Evolutionary conservation across 352 stramenopile genomes (phyloP), one percentile per base, ranked within the genome.

Genomic region (Pythium aristosporum): DNA sequence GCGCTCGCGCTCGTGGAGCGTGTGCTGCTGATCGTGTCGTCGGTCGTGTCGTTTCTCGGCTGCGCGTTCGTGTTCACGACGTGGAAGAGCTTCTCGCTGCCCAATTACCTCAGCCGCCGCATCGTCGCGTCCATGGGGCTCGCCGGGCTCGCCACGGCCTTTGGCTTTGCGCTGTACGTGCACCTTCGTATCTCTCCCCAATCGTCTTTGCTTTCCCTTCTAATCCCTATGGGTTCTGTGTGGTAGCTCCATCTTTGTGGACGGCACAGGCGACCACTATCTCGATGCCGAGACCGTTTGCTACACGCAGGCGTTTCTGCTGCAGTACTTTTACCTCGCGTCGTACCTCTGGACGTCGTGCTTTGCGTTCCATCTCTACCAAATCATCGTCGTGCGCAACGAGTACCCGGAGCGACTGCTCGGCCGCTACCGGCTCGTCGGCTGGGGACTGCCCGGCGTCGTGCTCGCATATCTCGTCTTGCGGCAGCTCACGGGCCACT

Each of bases 281-380:
- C 55, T 68, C 56, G 61, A 68, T 8, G 68, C 79, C 30, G 81
- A 87, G 49, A 66, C 67, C 15, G 57, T 82, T 32, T 92, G 83
- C 72, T 92, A 89, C 59, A 58, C 76, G 20, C 84, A 92, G 67
- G 84, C 81, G 15, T 63, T 89, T 58, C 64, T 74, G 43, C 70
- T 94, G 42, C 83, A 91, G 68, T 94, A 91, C 63, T 92, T 90
- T 51, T 89, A 89, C 64, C 65, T 94, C 30, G 80, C 86, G 43
- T 92, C 82, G 36, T 93, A 91, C 59, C 67, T 94, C 54, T 94
- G 86, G 86, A 94, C 86, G 0, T 75, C 72, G 2, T 94, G 86
- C 73, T 94, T 94, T 52, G 86, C 86, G 34, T 92, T 92, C 55
- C 82, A 94, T 66, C 73, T 94, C 60, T 94, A 91, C 72, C 83